Evolutionary conservation across 352 stramenopile species (phyloP), one percentile per base, ranked within the genome.

Genomic region (Halophytophthora polymorphica): DNA sequence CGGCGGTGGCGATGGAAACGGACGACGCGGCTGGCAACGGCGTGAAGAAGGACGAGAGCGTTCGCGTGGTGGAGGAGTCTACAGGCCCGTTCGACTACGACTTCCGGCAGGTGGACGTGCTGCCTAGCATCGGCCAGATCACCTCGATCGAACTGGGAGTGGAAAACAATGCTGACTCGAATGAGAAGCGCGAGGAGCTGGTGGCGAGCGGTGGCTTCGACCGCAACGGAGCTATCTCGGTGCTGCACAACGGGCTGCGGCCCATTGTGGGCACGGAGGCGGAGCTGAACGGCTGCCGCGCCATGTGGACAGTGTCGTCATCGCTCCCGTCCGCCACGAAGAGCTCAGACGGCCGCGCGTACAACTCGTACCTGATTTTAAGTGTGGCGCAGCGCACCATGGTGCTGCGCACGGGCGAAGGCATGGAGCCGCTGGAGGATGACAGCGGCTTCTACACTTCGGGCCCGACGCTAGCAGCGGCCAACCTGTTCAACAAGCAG

Each of bases 271-370:
- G 78, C 29, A 95, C 84, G 0, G 84, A 92, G 47, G 82, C 77
- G 15, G 80, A 91, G 42, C 57, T 95, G 4, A 90, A 69, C 36
- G 84, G 84, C 6, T 95, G 84, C 35, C 80, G 84, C 44, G 82
- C 82, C 2, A 91, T 95, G 77, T 95, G 84, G 84, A 90, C 84
- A 0, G 80, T 95, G 2, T 87, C 81, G 1, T 90, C 79, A 8
- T 89, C 69, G 0, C 39, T 88, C 7, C 66, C 75, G 14, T 75
- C 54, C 10, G 56, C 68, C 0, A 68, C 54, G 8, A 74, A 70
- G 28, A 86, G 77, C 38, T 50, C 58, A 11, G 80, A 89, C 51
- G 73, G 68, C 6, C 64, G 72, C 3, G 58, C 65, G 10, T 90
- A 86, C 57, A 88, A 89, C 37, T 79, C 82, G 18, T 94, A 91